These are phyloP conservation scores for Earliella scabrosa DNA, from an alignment of 1,284 basidiomycete species.

Conservation along the genomic window DNA sequence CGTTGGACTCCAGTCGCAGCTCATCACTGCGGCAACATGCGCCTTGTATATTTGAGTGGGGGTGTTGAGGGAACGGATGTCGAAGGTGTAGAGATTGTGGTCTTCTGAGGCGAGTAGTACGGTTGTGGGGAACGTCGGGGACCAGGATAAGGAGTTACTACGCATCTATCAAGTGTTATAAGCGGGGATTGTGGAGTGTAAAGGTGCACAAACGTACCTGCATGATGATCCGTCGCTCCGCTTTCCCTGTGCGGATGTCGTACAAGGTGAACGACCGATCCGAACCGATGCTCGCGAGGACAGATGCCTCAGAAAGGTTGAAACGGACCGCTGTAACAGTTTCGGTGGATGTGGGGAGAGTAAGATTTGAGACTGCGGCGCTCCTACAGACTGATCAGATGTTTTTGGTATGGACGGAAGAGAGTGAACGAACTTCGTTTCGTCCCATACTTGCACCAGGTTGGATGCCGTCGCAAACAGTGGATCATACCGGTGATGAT, in stretches of 20 bases:
- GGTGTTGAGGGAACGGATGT: slow-evolving; percentile 83
- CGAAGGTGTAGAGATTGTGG: slow-evolving; percentile 98
- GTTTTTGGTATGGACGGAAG: neutral
- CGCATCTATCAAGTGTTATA: slow-evolving; percentile 78
- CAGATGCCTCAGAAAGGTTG: slow-evolving; percentile 92
- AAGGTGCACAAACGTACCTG: slow-evolving; percentile 59
- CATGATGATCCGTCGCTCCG: slow-evolving; percentile 91
- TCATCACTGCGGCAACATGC: slow-evolving; percentile 95
- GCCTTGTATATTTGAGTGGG: slow-evolving; percentile 97
- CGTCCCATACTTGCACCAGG: slow-evolving; percentile 97
- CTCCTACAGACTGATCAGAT: slow-evolving; percentile 45
- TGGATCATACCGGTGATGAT: slow-evolving; percentile 88
- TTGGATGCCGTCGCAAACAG: slow-evolving; percentile 95
- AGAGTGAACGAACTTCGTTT: slow-evolving; percentile 71
- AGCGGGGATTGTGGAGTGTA: too few relatives aligned
- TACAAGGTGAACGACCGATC: slow-evolving; percentile 97
- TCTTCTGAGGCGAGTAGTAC: slow-evolving; percentile 96
- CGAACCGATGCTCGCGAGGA: slow-evolving; percentile 91
- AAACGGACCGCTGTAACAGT: slow-evolving; percentile 89
- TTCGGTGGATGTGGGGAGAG: slow-evolving; percentile 84
- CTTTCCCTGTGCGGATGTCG: slow-evolving; percentile 95
- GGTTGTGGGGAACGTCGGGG: slow-evolving; percentile 92
- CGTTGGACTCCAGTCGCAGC: slow-evolving; percentile 93
- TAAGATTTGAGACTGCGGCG: slow-evolving; percentile 80
- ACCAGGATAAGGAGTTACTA: slow-evolving; percentile 92